Percentiles rank a stretch among this genome's conserved stretches.
phyloP scores from a whole-genome alignment of 176 grass and related monocot species.

The Panicum miliaceum region DNA sequence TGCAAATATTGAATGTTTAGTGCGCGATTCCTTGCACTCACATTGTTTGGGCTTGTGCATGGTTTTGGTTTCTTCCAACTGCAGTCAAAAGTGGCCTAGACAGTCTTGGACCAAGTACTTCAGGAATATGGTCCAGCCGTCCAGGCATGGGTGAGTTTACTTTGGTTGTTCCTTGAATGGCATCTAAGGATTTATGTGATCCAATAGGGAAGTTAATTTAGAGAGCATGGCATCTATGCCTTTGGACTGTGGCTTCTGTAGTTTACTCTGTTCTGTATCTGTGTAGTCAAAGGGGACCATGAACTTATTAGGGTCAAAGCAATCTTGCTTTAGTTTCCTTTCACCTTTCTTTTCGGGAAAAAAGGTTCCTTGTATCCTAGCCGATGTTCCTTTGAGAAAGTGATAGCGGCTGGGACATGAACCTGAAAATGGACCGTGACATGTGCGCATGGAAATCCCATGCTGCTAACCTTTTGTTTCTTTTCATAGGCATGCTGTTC shows the following conservation, averaged over 20 bases:
- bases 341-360: constrained; percentile 29
- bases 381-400: constrained; percentile 47
- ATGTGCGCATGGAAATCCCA: constrained; percentile 36
- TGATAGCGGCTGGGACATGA: constrained; percentile 36
- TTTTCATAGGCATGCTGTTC: constrained; percentile 5
- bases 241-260: constrained; percentile 32
- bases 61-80: constrained; percentile 32
- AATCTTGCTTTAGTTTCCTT: constrained; percentile 37
- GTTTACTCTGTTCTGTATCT: constrained; percentile 27
- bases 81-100: constrained; percentile 27
- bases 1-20: not conserved
- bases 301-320: constrained; percentile 49
- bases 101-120: constrained; percentile 30
- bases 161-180: constrained; percentile 38
- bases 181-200: constrained; percentile 31
- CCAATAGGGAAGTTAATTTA: not conserved
- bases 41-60: not conserved
- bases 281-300: constrained; percentile 47
- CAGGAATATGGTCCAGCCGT: constrained; percentile 28
- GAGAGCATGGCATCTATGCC: constrained; percentile 20
- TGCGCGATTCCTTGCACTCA: not conserved
- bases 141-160: constrained; percentile 33
- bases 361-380: constrained; percentile 43
- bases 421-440: constrained; percentile 40
- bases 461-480: not conserved